Conservation (phyloP, 164 flowering plant species). For the Macadamia integrifolia region DNA sequence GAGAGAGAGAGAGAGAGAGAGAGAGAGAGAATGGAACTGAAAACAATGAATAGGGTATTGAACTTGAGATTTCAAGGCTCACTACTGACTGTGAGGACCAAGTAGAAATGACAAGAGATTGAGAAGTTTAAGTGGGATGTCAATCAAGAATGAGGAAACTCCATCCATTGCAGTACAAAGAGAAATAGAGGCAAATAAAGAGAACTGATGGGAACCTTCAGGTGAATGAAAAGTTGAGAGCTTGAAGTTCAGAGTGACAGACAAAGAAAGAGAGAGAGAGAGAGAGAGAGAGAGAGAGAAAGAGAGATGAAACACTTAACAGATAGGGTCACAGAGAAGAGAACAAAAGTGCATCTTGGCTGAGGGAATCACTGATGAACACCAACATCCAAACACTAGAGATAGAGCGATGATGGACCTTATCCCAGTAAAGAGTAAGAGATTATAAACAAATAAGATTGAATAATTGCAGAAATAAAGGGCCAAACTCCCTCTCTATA, state of each 20-base stretch:
- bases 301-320: not conserved
- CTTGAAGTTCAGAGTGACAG: slow-evolving; percentile 9
- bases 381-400: slow-evolving; percentile 21
- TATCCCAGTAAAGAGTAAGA: slow-evolving; percentile 18
- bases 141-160: not conserved
- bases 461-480: slow-evolving; percentile 16
- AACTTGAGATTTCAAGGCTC: not conserved
- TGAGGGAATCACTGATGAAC: slow-evolving; percentile 21
- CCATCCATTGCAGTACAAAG: not conserved
- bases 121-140: not conserved
- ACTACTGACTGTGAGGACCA: not conserved
- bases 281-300: slow-evolving; percentile 5
- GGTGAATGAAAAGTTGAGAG: not conserved
- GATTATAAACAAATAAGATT: slow-evolving; percentile 12
- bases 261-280: slow-evolving; percentile 10
- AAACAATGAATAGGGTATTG: slow-evolving; percentile 4
- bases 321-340: not conserved
- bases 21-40: not conserved
- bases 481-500: slow-evolving; percentile 1
- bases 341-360: slow-evolving; percentile 11
- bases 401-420: slow-evolving; percentile 15
- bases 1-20: not conserved
- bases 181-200: not conserved
- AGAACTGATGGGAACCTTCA: not conserved
- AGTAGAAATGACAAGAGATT: not conserved